Percentiles rank a stretch among this genome's conserved stretches.
Evolutionary conservation across 306 rosid species (phyloP).

Genomic region (Cucurbita argyrosperma): DNA sequence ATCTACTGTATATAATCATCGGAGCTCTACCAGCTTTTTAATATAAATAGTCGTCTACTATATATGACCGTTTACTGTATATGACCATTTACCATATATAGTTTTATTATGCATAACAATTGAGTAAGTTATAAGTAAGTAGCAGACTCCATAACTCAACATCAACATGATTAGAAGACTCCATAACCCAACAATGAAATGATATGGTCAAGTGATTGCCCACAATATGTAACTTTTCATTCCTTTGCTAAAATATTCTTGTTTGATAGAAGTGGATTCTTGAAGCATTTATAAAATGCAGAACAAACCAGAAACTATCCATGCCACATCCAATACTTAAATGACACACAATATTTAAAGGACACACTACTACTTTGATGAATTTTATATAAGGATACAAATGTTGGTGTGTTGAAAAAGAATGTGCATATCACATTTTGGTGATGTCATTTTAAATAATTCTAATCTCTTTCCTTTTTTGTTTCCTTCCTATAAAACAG

Average conservation of each 20-base stretch:
- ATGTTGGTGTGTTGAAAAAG: neutral
- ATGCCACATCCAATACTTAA: neutral
- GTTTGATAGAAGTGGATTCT: slow-evolving; percentile 1
- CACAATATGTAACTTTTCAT: neutral
- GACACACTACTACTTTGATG: neutral
- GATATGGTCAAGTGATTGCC: neutral
- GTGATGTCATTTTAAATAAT: slow-evolving; percentile 3
- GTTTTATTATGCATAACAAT: too few species aligned
- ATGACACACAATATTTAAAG: neutral
- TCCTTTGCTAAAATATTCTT: neutral
- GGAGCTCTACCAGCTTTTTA: too few species aligned
- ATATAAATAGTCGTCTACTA: too few species aligned
- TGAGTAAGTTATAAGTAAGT: too few species aligned
- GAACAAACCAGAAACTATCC: neutral
- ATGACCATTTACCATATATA: too few species aligned
- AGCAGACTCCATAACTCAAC: too few species aligned
- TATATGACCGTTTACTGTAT: too few species aligned
- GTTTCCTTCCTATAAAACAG: neutral
- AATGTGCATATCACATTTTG: slow-evolving; percentile 1
- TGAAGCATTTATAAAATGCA: slow-evolving; percentile 2
- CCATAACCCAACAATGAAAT: neutral
- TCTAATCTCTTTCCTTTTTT: neutral
- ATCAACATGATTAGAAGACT: too few species aligned
- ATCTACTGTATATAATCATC: too few species aligned
- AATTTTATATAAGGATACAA: neutral